A percentile compares a stretch with the other conserved stretches of the same genome.
These are phyloP conservation scores for Gaeumannomyces sp. DNA, from an alignment of 2,329 filamentous ascomycete genomes.

Conservation along the genomic window DNA sequence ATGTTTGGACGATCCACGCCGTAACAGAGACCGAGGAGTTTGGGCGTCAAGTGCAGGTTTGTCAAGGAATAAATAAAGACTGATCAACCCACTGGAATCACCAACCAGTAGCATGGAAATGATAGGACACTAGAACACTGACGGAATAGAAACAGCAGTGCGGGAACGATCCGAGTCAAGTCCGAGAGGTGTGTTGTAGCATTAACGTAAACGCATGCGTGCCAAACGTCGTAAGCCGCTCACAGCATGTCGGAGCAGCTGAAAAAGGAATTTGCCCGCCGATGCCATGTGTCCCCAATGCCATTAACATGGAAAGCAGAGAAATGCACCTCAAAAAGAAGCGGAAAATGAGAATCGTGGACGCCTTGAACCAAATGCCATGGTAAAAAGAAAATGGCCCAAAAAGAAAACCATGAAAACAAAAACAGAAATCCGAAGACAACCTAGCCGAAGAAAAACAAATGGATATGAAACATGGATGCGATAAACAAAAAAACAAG, in stretches of 20 bases:
- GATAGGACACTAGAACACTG: no score
- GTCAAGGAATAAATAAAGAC: not conserved
- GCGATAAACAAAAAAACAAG: slow-evolving; percentile 5
- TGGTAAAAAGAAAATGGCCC: not conserved
- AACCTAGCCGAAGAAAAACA: not conserved
- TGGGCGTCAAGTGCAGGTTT: not conserved
- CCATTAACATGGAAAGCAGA: not conserved
- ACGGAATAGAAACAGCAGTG: no score
- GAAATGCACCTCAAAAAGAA: not conserved
- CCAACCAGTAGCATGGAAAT: no score
- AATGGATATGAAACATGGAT: not conserved
- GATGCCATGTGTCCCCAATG: not conserved
- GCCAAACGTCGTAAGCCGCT: not conserved
- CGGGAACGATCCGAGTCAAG: not conserved
- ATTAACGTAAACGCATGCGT: not conserved
- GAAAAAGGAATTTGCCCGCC: not conserved
- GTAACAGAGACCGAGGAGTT: not conserved
- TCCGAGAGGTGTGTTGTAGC: not conserved
- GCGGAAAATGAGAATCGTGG: not conserved
- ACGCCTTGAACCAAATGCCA: not conserved
- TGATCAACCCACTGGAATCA: not conserved
- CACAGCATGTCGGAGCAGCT: not conserved
- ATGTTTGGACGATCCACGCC: not conserved
- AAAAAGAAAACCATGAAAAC: not conserved
- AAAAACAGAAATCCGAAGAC: not conserved